These are phyloP conservation scores for Solanum infundibuliforme DNA, from an alignment of 257 asterid species.

Conservation along the genomic window DNA sequence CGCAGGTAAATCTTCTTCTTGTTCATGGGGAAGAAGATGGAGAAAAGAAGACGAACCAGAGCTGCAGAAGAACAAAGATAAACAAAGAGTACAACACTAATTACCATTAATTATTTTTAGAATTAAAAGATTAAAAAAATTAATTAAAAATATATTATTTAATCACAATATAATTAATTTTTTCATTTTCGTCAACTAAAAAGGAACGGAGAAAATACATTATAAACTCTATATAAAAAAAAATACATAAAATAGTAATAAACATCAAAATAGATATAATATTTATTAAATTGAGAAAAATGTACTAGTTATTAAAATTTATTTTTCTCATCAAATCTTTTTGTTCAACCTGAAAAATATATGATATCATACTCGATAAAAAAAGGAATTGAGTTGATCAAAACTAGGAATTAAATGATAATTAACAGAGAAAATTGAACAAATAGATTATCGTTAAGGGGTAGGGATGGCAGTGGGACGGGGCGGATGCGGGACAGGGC, in stretches of 20 bases:
- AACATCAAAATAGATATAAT: neutral
- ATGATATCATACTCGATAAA: neutral
- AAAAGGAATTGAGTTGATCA: no score
- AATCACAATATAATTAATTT: no score
- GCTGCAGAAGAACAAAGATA: neutral
- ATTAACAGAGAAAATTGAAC: neutral
- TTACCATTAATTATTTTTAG: neutral
- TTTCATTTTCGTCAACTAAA: neutral
- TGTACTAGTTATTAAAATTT: neutral
- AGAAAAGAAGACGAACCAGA: neutral
- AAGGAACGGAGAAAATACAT: neutral
- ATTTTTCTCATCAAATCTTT: neutral
- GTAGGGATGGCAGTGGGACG: neutral
- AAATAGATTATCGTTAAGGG: neutral
- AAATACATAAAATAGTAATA: neutral
- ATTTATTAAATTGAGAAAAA: neutral
- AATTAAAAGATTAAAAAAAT: neutral
- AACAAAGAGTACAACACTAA: neutral
- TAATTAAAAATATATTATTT: no score
- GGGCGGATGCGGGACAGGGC: neutral
- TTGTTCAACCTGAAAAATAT: neutral
- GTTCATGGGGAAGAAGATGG: neutral
- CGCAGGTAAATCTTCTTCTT: neutral
- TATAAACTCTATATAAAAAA: no score
- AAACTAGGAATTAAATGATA: no score